These are phyloP conservation scores for Ampelomyces quisqualis DNA, from an alignment of 2,329 filamentous ascomycete genomes.

Conservation along the genomic window DNA sequence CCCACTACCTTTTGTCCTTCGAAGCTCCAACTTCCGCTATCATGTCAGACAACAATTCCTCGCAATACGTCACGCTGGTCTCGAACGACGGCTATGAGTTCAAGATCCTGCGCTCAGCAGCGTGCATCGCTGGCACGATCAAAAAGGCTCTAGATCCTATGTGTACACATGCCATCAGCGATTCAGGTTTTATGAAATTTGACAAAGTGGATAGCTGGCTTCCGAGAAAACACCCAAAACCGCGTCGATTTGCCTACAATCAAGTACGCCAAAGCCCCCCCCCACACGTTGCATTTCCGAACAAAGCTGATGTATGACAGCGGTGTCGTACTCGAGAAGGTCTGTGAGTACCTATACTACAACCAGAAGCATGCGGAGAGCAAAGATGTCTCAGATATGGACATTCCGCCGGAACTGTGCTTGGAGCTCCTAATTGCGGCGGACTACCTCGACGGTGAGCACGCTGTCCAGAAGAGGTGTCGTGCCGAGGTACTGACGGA, in stretches of 20 bases:
- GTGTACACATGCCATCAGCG: too few relatives aligned
- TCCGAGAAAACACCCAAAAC: conserved; percentile 64
- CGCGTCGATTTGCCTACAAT: conserved; percentile 71
- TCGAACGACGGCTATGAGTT: conserved; percentile 77
- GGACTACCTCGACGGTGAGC: conserved; percentile 62
- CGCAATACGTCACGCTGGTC: conserved; percentile 75
- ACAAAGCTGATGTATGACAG: conserved; percentile 46
- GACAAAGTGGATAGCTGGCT: conserved; percentile 54
- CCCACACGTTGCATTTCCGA: background rate
- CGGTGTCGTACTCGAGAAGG: conserved; percentile 73
- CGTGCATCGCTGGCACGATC: conserved; percentile 69
- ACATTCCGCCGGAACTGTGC: conserved; percentile 75
- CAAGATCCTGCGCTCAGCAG: conserved; percentile 69
- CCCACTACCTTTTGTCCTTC: background rate
- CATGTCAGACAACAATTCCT: conserved; percentile 36
- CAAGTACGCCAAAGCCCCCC: conserved; percentile 57
- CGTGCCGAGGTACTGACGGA: background rate
- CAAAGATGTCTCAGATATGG: conserved; percentile 76
- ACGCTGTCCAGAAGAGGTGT: background rate
- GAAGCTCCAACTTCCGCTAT: background rate
- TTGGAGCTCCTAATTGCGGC: conserved; percentile 76
- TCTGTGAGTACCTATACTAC: conserved; percentile 82
- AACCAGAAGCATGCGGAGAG: conserved; percentile 71
- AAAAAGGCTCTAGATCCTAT: conserved; percentile 72
- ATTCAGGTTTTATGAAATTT: background rate